phyloP scores from a whole-genome alignment of 768 basidiomycete species.

The Amylocystis lapponica region DNA sequence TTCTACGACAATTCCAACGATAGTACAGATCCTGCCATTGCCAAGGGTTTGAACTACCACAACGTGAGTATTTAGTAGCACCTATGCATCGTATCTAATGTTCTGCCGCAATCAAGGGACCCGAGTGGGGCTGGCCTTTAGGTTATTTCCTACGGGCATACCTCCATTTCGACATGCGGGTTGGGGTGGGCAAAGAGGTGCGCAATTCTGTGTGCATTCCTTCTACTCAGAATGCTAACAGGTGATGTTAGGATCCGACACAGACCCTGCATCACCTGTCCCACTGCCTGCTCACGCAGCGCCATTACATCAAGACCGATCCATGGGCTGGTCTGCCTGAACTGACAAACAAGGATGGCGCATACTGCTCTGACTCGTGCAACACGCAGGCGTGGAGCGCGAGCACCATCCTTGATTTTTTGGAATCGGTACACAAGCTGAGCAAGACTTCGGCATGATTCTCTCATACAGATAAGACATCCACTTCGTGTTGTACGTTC shows the following conservation, averaged over 20 bases:
- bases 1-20: conserved; percentile 94
- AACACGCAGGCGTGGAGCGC: conserved; percentile 95
- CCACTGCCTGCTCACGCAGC: conserved; percentile 60
- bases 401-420: conserved; percentile 85
- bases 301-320: conserved; percentile 70
- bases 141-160: conserved; percentile 96
- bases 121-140: conserved; percentile 93
- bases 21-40: conserved; percentile 70
- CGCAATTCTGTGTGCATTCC: conserved; percentile 18
- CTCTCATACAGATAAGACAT: neutral
- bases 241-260: conserved; percentile 47
- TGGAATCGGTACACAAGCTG: conserved; percentile 63
- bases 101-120: conserved; percentile 47
- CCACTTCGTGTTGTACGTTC: neutral
- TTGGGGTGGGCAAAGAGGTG: conserved; percentile 65
- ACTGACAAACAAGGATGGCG: conserved; percentile 81
- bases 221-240: conserved; percentile 5
- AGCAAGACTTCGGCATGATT: conserved; percentile 6
- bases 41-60: conserved; percentile 95
- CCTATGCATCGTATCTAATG: conserved; percentile 7
- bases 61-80: conserved; percentile 45
- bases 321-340: conserved; percentile 95
- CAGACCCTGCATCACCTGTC: conserved; percentile 80
- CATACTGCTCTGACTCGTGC: conserved; percentile 83
- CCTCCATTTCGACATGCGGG: conserved; percentile 74